Base-by-base conservation (phyloP, 2,329 filamentous ascomycete genomes). In the Xylaria digitata region DNA sequence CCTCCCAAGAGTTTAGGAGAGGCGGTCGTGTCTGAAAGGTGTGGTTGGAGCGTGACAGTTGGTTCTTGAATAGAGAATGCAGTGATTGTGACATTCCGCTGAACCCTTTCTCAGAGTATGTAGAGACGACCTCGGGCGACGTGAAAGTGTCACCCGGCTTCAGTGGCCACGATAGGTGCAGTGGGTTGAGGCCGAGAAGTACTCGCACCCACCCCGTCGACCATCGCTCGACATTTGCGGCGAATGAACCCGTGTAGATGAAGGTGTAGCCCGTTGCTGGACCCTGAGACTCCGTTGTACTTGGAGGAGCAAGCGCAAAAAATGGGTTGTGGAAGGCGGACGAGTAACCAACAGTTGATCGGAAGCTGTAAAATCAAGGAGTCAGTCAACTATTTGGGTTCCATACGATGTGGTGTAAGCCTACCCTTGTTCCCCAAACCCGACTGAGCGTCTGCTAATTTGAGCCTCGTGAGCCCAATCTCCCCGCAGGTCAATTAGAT, bases 1-100 rank as follows among this genome's bases (percentile, higher is more conserved):
- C 88, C 73, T 91, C 89, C 89, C 89, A 91, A 43, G 87, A 89
- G 74, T 91, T 91, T 23, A 90, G 81, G 49, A 91, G 76, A 0
- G 89, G 0, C 84, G 84, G 11, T 82, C 82, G 70, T 83, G 77
- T 8, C 80, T 79, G 9, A 83, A 68, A 84, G 83, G 65, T 87
- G 84, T 75, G 84, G 85, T 72, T 84, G 79, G 66, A 89, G 86
- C 55, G 72, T 48, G 74, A 76, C 4, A 90, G 81, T 70, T 90
- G 85, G 57, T 87, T 84, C 52, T 85, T 84, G 74, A 88, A 91
- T 0, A 91, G 79, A 0, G 86, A 81, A 71, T 91, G 89, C 69
- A 89, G 85, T 6, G 83, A 84, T 13, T 87, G 83, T 0, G 88
- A 90, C 82, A 91, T 87, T 50, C 84, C 87, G 1, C 86, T 87